Evolutionary conservation across 805 yeast genomes (phyloP).

Genomic region (Myxozyma neglecta): DNA sequence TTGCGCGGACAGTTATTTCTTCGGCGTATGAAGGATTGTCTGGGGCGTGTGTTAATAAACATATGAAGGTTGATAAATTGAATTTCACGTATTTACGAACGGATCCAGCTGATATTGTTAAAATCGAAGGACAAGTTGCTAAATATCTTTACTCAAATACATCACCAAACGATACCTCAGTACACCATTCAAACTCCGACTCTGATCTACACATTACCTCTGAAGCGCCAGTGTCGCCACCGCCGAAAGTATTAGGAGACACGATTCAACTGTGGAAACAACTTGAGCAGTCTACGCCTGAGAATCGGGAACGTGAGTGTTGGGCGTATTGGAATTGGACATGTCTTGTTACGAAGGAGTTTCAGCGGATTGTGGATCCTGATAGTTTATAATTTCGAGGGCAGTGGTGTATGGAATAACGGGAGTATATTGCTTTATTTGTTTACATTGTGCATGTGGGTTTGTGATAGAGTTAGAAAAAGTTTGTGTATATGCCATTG

Average conservation of each 20-base stretch:
- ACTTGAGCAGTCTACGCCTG: slow-evolving; percentile 7
- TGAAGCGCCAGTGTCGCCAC: neutral
- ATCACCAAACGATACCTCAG: neutral
- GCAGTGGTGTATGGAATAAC: neutral
- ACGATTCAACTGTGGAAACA: slow-evolving; percentile 1
- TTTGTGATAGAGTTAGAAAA: neutral
- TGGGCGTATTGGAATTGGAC: slow-evolving; percentile 28
- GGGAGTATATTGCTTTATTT: neutral
- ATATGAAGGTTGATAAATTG: neutral
- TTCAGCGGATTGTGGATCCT: slow-evolving; percentile 14
- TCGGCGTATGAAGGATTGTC: slow-evolving; percentile 6
- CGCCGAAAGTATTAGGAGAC: neutral
- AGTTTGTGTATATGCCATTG: neutral
- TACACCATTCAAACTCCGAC: neutral
- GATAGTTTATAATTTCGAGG: neutral
- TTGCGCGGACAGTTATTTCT: slow-evolving; percentile 14
- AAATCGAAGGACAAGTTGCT: neutral
- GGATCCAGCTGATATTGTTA: slow-evolving; percentile 4
- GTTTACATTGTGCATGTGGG: no score
- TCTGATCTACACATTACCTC: neutral
- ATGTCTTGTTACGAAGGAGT: slow-evolving; percentile 19
- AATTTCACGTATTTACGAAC: slow-evolving; percentile 8
- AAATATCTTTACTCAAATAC: neutral
- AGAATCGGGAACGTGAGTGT: slow-evolving; percentile 1
- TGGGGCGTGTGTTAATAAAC: slow-evolving; percentile 12